Base-by-base conservation (phyloP, 108 stramenopile genomes). In the Epithemia pelagica region DNA sequence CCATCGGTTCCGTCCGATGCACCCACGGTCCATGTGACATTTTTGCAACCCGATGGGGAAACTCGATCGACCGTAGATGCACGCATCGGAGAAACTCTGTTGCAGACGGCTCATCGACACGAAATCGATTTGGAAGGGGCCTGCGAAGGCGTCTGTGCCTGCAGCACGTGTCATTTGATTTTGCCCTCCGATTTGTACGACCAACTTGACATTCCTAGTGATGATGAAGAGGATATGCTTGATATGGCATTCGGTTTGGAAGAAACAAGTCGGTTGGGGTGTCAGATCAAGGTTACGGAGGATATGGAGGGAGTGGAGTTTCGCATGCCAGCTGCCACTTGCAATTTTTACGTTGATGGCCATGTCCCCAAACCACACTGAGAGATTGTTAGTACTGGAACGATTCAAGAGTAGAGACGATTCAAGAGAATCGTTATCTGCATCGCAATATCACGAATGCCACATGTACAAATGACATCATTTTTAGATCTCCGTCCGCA, bases 201-300 rank as follows among this genome's bases (percentile, higher is more conserved):
- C 54, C 0, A 60, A 1, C 64, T 97, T 22, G 75, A 64, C 10
- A 79, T 79, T n/a, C 61, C 88, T 30, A 70, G 76, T 1, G 90
- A 94, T 71, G 89, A 91, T 55, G 94, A 92, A 66, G 96, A 96
- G 67, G 99, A 99, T 72, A 99, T 98, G 99, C 75, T 99, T 37
- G 99, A 99, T 64, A 91, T 96, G 95, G 99, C 99, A 0, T 96
- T 92, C 74, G 99, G 97, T 5, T 71, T 99, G 63, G 85, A 93
- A 25, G 89, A 90, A 52, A 94, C 93, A 1, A 93, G 91, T 53
- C 94, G 98, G 20, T 73, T 99, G 30, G 96, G 98, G 7, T 99
- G 98, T 74, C 98, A 99, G 66, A 86, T 99, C 19, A 72, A 67
- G 1, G 78, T 97, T 21, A 76, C 73, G 2, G 71, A 89, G 59